Base-by-base conservation (phyloP, 768 basidiomycete species). In the Grammothele lineata region DNA sequence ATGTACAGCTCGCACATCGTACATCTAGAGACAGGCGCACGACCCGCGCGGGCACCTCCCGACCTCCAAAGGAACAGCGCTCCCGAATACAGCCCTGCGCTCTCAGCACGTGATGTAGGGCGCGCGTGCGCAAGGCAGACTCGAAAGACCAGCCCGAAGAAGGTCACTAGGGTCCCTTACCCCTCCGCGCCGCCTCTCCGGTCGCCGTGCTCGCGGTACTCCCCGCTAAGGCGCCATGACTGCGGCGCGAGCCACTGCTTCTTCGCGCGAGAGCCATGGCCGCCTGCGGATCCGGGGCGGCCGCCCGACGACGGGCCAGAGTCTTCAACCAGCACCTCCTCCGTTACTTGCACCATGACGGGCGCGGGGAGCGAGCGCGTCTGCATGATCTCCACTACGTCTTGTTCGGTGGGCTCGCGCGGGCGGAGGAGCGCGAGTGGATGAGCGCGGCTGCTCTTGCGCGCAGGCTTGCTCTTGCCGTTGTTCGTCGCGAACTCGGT, bases 181-280 rank as follows among this genome's bases (percentile, higher is more conserved):
- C 36, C 24, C 27, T 21, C 26, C 45, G 33, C 32, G 21, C 40
- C 33, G 22, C 38, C 22, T 3, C 41, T 22, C 22, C 42, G 12
- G 24, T 21, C 18, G 26, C 25, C 26, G 42, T 12, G 12, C 32
- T 15, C 37, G 18, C 27, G 8, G 23, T n/a, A 17, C 21, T 49
- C 53, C 14, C 45, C 19, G 30, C 47, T 53, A 17, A 53, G 26
- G 27, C 52, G 37, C 52, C 52, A 54, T 33, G 48, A 45, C 48
- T 43, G 48, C 32, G 53, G 53, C 36, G 53, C 32, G 18, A 46
- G 35, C 53, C 53, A 54, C 45, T 44, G 44, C 22, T 40, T 15
- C 4, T 15, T 32, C 50, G 40, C 24, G 14, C 5, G 3, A 17
- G 30, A 11, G n/a, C 15, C 22, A 23, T 22, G 12, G 27, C 8